Base-by-base conservation (phyloP, 495 filamentous ascomycete species). In the Tuber indicum region DNA sequence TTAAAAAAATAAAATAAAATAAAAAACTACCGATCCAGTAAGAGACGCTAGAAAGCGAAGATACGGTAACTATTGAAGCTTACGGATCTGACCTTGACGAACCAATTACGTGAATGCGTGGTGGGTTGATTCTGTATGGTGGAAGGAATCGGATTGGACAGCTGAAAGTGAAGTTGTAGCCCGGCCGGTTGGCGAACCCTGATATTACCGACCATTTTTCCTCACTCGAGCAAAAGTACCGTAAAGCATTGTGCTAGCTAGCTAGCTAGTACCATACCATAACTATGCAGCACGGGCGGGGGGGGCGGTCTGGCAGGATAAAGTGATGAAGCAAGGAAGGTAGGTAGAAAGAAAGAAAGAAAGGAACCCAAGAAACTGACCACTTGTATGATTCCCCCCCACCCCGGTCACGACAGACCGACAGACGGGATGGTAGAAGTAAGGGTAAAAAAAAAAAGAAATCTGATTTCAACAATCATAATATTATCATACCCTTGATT, bases 21-120 rank as follows among this genome's bases (percentile, higher is more conserved):
- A 26, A 66, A 66, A 17, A 66, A 66, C 58, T 66, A 66, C 58
- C 58, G 58, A 66, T 36, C 58, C 58, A 66, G 58, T 36, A 66
- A 14, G 1, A 36, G 12, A 36, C 16, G 26, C 26, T 66, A 14
- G 26, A 66, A 66, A 66, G 58, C 58, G 58, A 66, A 66, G 58
- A 36, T 66, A 66, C 26, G 58, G 58, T 36, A 62, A 66, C 52
- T 12, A 14, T 36, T 16, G 26, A 66, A 66, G 52, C 10, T 5
- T 62, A 36, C 14, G 26, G 58, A 66, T 66, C 36, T 19, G 26
- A 36, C 58, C 58, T 36, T 19, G 26, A 66, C 32, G 26, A 9
- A 36, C 58, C 58, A 66, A 66, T 66, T 19, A 36, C 5, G 12
- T 1, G 26, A 36, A 36, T n/a, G 9, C 14, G 12, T 14, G n/a